A percentile compares a stretch with the other conserved stretches of the same genome.
phyloP scores from a whole-genome alignment of 2,329 filamentous ascomycete genomes.

The Trichoderma semiorbis region DNA sequence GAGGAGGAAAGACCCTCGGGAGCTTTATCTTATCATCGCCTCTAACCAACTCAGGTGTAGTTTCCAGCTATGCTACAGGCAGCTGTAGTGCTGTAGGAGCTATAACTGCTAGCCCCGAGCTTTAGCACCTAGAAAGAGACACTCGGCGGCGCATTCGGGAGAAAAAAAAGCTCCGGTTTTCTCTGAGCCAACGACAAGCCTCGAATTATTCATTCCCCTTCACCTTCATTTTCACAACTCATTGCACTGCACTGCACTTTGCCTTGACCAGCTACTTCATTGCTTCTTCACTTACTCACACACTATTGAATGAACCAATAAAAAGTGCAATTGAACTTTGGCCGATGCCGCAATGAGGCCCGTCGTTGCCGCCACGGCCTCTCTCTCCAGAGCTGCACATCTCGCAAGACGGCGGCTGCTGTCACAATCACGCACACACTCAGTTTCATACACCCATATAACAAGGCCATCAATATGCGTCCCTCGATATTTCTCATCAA shows the following conservation, averaged over 20 bases:
- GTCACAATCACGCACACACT: neutral
- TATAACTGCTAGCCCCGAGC: neutral
- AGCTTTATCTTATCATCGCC: constrained; percentile 16
- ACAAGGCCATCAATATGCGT: neutral
- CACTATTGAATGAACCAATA: neutral
- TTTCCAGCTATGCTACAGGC: neutral
- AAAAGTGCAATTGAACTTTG: neutral
- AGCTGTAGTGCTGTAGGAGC: neutral
- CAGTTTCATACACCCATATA: neutral
- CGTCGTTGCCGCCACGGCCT: neutral
- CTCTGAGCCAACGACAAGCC: neutral
- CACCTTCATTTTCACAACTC: neutral
- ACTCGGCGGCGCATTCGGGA: neutral
- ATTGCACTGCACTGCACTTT: neutral
- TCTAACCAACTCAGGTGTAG: constrained; percentile 8
- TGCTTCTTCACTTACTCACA: neutral
- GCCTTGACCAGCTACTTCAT: neutral
- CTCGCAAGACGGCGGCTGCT: neutral
- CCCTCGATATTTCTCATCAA: constrained; percentile 29
- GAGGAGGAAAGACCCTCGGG: neutral
- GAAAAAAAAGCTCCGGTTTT: constrained; percentile 7
- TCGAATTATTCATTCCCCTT: neutral
- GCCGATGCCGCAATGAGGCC: constrained; percentile 1
- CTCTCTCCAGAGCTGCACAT: neutral
- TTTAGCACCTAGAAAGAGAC: neutral